phyloP scores from a whole-genome alignment of 108 stramenopile genomes.

The Cylindrotheca fusiformis region DNA sequence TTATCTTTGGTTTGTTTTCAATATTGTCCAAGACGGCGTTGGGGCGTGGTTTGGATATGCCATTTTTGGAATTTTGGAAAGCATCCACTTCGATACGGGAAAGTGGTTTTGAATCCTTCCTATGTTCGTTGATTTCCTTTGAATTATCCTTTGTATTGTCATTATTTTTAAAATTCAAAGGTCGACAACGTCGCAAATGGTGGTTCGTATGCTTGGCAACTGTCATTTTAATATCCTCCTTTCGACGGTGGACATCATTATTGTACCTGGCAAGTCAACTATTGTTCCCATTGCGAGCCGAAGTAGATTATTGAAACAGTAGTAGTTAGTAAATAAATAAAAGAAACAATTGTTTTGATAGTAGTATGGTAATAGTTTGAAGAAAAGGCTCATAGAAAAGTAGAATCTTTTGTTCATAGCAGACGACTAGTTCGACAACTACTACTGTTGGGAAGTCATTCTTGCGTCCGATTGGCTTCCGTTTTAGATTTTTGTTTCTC shows the following conservation, averaged over 20 bases:
- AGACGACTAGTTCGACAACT: no score
- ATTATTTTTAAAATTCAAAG: not conserved
- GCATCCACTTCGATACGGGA: conserved; percentile 1
- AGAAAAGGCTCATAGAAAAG: no score
- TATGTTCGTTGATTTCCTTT: conserved; percentile 13
- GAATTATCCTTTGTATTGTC: conserved; percentile 15
- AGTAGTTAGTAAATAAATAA: no score
- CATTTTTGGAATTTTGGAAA: conserved; percentile 9
- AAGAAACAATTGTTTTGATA: no score
- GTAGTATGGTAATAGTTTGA: no score
- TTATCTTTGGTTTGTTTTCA: conserved; percentile 9
- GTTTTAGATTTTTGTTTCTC: no score
- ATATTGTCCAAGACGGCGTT: conserved; percentile 16
- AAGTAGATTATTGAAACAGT: conserved; percentile 1
- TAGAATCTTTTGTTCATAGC: no score
- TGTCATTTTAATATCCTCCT: conserved; percentile 1
- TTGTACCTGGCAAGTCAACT: conserved; percentile 5
- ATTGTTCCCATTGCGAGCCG: conserved; percentile 6
- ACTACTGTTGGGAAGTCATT: no score
- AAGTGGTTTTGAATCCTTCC: conserved; percentile 6
- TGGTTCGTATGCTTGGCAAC: not conserved
- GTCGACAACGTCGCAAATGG: not conserved
- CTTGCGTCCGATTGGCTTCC: no score
- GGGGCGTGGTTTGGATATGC: conserved; percentile 8
- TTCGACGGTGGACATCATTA: conserved; percentile 3